These are phyloP conservation scores for Penicillium freii DNA, from an alignment of 2,329 filamentous ascomycete genomes.

Conservation along the genomic window DNA sequence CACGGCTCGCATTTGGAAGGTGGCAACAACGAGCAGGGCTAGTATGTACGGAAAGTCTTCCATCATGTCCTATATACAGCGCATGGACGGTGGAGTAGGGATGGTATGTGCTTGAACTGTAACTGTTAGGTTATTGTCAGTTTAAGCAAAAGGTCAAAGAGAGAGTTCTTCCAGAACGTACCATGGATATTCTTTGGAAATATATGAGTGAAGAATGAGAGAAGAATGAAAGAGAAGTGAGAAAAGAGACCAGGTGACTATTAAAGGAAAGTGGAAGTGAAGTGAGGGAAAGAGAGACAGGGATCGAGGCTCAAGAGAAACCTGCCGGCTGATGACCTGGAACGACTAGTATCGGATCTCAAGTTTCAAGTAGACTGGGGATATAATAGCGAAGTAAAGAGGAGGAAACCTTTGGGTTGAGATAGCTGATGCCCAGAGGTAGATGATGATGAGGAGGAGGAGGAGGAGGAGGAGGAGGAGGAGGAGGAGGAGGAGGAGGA, in stretches of 20 bases:
- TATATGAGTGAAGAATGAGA: background rate
- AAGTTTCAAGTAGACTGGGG: background rate
- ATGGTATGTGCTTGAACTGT: background rate
- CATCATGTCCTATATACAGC: background rate
- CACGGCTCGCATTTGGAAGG: background rate
- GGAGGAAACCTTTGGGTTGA: background rate
- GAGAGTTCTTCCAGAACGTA: background rate
- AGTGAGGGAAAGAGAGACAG: background rate
- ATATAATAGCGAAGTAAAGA: background rate
- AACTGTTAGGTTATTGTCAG: background rate
- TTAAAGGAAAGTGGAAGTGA: background rate
- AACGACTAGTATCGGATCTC: background rate
- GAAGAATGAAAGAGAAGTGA: background rate
- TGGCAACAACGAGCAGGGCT: background rate
- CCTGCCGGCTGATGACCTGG: background rate
- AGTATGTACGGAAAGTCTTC: background rate
- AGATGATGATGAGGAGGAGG: background rate
- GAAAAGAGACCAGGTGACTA: background rate
- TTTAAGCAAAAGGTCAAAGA: background rate
- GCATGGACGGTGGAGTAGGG: background rate
- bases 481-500: background rate
- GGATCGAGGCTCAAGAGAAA: background rate
- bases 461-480: background rate
- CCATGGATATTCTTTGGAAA: background rate
- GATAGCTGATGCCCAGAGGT: background rate